Evolutionary conservation across 164 flowering plant species (phyloP).

Genomic region (Chimonanthus praecox): DNA sequence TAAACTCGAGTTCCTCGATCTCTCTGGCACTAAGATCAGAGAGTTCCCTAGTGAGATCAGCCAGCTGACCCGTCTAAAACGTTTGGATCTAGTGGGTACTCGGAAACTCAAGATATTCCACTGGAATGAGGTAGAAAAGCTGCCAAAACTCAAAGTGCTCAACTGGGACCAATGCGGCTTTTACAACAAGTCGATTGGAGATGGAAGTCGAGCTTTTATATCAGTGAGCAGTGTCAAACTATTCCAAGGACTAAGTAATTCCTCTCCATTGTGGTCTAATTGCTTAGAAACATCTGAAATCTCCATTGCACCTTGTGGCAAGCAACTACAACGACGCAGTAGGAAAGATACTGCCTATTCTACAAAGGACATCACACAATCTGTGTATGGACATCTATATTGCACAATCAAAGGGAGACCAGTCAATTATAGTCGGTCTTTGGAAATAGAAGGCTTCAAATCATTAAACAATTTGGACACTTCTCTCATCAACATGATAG

Average conservation of each 20-base stretch:
- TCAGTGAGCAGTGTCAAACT: neutral
- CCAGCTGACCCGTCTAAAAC: neutral
- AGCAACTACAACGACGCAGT: too few relatives aligned
- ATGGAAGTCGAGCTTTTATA: neutral
- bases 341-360: too few relatives aligned
- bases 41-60: neutral
- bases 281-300: neutral
- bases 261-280: neutral
- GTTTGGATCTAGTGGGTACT: neutral
- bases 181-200: neutral
- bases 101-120: neutral
- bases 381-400: neutral
- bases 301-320: conserved; percentile 2
- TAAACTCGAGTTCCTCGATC: neutral
- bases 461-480: neutral
- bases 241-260: neutral
- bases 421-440: neutral
- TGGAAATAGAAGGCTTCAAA: neutral
- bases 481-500: neutral
- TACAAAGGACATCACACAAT: neutral
- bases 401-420: neutral
- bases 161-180: conserved; percentile 3
- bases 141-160: neutral
- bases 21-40: conserved; percentile 1
- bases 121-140: neutral